These are phyloP conservation scores for Chlorella sorokiniana DNA, from an alignment of 139 green algal genomes.

Conservation along the genomic window DNA sequence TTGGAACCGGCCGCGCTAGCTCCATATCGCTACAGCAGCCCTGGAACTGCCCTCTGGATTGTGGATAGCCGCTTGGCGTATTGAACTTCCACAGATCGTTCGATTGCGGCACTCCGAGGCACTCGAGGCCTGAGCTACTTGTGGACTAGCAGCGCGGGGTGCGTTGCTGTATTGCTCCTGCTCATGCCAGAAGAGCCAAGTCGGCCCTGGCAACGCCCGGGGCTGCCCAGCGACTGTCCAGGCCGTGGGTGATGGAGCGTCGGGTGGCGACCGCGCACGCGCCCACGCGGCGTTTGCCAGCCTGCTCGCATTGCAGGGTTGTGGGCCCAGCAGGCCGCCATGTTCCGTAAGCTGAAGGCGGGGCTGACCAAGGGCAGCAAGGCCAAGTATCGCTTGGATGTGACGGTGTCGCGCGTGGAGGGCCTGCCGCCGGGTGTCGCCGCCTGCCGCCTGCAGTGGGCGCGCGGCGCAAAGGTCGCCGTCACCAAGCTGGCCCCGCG, in stretches of 20 bases:
- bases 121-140: too few relatives aligned
- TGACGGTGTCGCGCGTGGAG: conserved; percentile 55
- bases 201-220: too few relatives aligned
- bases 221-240: too few relatives aligned
- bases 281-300: background rate
- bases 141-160: too few relatives aligned
- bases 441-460: conserved; percentile 62
- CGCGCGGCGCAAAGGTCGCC: conserved; percentile 62
- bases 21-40: background rate
- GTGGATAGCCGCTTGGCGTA: too few relatives aligned
- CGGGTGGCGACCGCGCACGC: background rate
- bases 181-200: too few relatives aligned
- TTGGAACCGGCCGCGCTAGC: too few relatives aligned
- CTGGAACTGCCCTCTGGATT: background rate
- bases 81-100: too few relatives aligned
- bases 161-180: too few relatives aligned
- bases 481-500: conserved; percentile 61
- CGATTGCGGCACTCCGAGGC: too few relatives aligned
- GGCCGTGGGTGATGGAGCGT: background rate
- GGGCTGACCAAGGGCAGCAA: conserved; percentile 29
- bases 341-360: conserved; percentile 55
- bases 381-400: conserved; percentile 57
- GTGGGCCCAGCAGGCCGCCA: background rate
- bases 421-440: conserved; percentile 52
- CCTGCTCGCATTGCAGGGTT: background rate